Percentiles rank a stretch among this genome's conserved stretches.
phyloP scores from a whole-genome alignment of 2,329 filamentous ascomycete species.

The Arthrinium phaeospermum region DNA sequence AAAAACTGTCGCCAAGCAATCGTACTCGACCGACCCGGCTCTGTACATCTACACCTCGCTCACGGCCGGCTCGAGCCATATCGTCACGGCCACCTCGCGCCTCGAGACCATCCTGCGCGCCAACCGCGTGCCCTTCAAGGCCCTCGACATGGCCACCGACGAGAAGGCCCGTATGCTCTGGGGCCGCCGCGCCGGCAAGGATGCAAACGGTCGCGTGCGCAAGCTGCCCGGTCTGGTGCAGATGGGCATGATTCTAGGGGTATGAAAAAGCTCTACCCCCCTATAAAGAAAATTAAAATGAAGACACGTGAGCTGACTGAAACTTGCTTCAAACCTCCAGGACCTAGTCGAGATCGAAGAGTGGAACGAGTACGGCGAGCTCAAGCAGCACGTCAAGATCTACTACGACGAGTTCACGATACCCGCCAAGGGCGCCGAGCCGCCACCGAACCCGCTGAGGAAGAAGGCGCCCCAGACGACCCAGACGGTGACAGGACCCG shows the following conservation, averaged over 20 bases:
- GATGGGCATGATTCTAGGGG: conserved; percentile 82
- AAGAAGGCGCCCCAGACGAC: conserved; percentile 41
- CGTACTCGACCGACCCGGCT: conserved; percentile 66
- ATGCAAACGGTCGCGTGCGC: conserved; percentile 62
- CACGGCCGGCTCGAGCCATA: conserved; percentile 93
- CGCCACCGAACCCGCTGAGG: conserved; percentile 47
- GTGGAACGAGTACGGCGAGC: conserved; percentile 98
- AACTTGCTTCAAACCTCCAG: conserved; percentile 51
- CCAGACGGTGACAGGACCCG: conserved; percentile 33
- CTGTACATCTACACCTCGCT: conserved; percentile 97
- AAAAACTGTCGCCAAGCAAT: conserved; percentile 26
- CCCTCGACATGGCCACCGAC: conserved; percentile 89
- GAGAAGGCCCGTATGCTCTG: conserved; percentile 88
- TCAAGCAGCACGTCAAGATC: conserved; percentile 82
- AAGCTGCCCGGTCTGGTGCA: conserved; percentile 91
- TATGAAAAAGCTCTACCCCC: conserved; percentile 52
- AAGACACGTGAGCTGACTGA: not conserved
- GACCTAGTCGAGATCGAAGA: conserved; percentile 95
- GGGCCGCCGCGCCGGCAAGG: conserved; percentile 81
- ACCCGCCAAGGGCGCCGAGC: conserved; percentile 59
- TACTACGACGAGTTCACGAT: conserved; percentile 68
- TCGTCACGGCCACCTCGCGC: conserved; percentile 93
- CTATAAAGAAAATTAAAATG: not conserved
- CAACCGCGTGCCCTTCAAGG: conserved; percentile 92
- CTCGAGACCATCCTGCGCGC: conserved; percentile 96